These are phyloP conservation scores for Microbotryum scabiosae DNA, from an alignment of 1,284 basidiomycete species.

Conservation along the genomic window DNA sequence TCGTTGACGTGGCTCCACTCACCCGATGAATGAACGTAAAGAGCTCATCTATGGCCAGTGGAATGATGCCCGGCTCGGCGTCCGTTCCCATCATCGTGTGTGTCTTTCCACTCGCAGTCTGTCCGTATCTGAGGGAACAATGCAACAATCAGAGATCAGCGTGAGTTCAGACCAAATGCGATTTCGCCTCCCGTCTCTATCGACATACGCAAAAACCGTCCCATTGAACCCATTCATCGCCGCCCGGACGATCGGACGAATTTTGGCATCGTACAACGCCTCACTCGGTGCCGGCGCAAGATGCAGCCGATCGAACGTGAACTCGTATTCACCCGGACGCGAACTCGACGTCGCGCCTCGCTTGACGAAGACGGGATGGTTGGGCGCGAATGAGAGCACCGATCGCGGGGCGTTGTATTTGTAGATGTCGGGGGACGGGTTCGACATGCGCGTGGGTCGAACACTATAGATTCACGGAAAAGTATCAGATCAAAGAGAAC, in stretches of 20 bases:
- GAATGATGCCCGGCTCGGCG: slow-evolving; percentile 49
- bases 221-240: slow-evolving; percentile 52
- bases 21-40: slow-evolving; percentile 46
- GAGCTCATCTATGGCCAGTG: slow-evolving; percentile 49
- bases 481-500: background rate
- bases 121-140: slow-evolving; percentile 37
- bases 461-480: slow-evolving; percentile 5
- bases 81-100: slow-evolving; percentile 45
- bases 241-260: slow-evolving; percentile 46
- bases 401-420: slow-evolving; percentile 4
- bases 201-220: slow-evolving; percentile 43
- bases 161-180: background rate
- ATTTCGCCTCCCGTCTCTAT: slow-evolving; percentile 1
- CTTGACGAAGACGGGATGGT: slow-evolving; percentile 31
- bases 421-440: slow-evolving; percentile 21
- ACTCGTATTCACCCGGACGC: slow-evolving; percentile 28
- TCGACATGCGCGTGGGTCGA: slow-evolving; percentile 8
- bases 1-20: slow-evolving; percentile 10
- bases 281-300: slow-evolving; percentile 40
- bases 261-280: slow-evolving; percentile 44
- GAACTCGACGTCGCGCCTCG: slow-evolving; percentile 18
- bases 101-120: slow-evolving; percentile 46
- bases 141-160: slow-evolving; percentile 2
- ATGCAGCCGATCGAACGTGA: slow-evolving; percentile 35
- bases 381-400: slow-evolving; percentile 13